Conservation (phyloP, 768 basidiomycete genomes). For the Termitomyces sp. region DNA sequence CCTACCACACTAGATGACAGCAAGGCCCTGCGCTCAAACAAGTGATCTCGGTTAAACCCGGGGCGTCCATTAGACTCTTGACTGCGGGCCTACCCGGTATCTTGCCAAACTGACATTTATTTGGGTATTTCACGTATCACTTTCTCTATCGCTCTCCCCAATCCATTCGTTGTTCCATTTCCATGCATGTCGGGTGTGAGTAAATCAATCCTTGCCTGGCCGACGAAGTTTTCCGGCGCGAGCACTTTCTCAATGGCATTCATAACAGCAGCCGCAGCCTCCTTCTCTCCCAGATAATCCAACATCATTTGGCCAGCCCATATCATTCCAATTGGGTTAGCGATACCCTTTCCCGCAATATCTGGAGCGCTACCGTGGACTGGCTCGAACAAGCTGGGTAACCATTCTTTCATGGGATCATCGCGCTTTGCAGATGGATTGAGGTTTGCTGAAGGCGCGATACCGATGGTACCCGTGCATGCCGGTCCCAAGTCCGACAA, state of each 20-base stretch:
- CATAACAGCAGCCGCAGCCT: constrained; percentile 34
- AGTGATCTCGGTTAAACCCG: too few species aligned
- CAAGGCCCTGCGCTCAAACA: too few species aligned
- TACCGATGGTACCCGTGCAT: constrained; percentile 50
- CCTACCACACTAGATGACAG: too few species aligned
- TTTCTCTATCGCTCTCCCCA: constrained; percentile 27
- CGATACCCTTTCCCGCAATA: constrained; percentile 47
- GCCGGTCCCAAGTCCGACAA: constrained; percentile 53
- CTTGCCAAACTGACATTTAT: neutral
- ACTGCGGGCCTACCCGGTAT: too few species aligned
- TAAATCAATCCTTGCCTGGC: constrained; percentile 18
- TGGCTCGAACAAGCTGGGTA: constrained; percentile 49
- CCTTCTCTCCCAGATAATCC: constrained; percentile 35
- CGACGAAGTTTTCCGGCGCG: constrained; percentile 19
- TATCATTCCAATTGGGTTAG: constrained; percentile 52
- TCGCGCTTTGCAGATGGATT: constrained; percentile 29
- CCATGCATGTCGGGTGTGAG: constrained; percentile 34
- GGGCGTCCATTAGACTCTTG: too few species aligned
- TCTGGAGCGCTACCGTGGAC: constrained; percentile 56
- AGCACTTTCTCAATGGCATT: constrained; percentile 34
- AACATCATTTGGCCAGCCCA: constrained; percentile 56
- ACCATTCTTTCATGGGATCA: constrained; percentile 31
- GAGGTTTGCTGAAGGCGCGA: constrained; percentile 49
- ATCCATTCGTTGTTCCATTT: constrained; percentile 29
- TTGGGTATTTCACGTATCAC: constrained; percentile 10